A percentile compares a stretch with the other conserved stretches of the same genome.
Evolutionary conservation across 768 basidiomycete species (phyloP).

Genomic region (Lenzites betulinus): DNA sequence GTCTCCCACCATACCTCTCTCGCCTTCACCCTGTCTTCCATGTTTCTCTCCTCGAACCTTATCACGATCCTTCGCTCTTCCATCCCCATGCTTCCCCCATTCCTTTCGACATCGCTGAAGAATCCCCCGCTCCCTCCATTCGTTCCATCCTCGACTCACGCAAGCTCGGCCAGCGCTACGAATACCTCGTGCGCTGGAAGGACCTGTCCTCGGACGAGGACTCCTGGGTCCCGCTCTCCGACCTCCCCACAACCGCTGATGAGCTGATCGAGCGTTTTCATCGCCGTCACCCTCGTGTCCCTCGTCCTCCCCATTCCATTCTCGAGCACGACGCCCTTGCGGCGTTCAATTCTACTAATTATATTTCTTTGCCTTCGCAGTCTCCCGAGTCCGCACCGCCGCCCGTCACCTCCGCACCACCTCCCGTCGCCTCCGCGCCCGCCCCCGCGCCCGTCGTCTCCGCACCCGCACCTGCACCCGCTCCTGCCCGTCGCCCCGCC

Average conservation of each 20-base stretch:
- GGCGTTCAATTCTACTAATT: background rate
- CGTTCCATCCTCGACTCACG: conserved; percentile 34
- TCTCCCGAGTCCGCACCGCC: background rate
- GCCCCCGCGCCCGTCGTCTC: background rate
- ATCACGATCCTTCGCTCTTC: conserved; percentile 35
- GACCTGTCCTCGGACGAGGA: conserved; percentile 32
- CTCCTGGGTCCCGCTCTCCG: conserved; percentile 40
- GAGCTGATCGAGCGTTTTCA: conserved; percentile 38
- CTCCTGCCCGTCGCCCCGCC: background rate
- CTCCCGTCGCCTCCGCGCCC: background rate
- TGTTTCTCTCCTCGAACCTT: conserved; percentile 35
- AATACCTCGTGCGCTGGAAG: conserved; percentile 39
- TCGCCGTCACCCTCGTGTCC: conserved; percentile 33
- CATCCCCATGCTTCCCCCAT: conserved; percentile 28
- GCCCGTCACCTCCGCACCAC: background rate
- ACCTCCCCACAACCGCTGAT: conserved; percentile 35
- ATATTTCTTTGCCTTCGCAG: background rate
- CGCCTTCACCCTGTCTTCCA: conserved; percentile 43
- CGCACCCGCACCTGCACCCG: background rate
- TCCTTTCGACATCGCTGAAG: conserved; percentile 10
- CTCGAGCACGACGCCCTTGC: conserved; percentile 3
- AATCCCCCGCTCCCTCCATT: conserved; percentile 15
- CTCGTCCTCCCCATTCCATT: conserved; percentile 32
- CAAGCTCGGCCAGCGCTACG: conserved; percentile 37
- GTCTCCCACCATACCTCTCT: conserved; percentile 36